Base-by-base conservation (phyloP, 1,284 basidiomycete genomes). In the Ceratobasidium sp. region DNA sequence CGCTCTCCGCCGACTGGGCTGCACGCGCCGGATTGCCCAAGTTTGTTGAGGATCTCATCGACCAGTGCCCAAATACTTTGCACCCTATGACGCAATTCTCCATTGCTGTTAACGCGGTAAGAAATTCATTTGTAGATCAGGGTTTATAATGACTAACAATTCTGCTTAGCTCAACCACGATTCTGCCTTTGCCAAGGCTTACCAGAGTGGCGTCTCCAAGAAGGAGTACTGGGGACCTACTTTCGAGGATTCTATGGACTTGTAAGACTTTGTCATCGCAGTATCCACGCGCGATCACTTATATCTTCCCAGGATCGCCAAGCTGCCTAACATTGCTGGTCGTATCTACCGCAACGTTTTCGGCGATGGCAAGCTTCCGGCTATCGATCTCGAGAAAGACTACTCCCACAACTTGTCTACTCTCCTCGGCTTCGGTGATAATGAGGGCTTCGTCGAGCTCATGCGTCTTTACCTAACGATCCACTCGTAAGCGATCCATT, bases 71-170 rank as follows among this genome's bases (percentile, higher is more conserved):
- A 75, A 94, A 94, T 73, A 96, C 95, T 36, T 89, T 98, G 73
- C 96, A 98, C 85, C 96, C 96, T 78, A 98, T 98, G 96, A 94
- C 92, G 84, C 96, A 98, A 85, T 97, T 98, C 86, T 92, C 92
- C 82, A 87, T 97, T 81, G 96, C 96, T 77, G 94, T 97, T 79
- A 97, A 95, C 79, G 95, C 96, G 57, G 94, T 96, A 83, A 78
- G 90, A 86, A 17, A 33, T 65, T 77, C 65, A 77, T 73, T 77
- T 67, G 31, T 60, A 60, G 36, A 62, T 53, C 54, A 29, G 33
- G 54, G 36, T 36, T 45, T 76, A 24, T 22, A 41, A 45, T 27
- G 27, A 24, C 45, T 57, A n/a, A 63, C 59, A 8, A 29, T 78
- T 73, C 11, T 60, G n/a, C 27, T 19, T 77, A 93, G 93, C 89